Percentiles rank a stretch among this genome's conserved stretches.
Conservation (phyloP, 495 filamentous ascomycete genomes). For the Aspergillus baeticus region DNA sequence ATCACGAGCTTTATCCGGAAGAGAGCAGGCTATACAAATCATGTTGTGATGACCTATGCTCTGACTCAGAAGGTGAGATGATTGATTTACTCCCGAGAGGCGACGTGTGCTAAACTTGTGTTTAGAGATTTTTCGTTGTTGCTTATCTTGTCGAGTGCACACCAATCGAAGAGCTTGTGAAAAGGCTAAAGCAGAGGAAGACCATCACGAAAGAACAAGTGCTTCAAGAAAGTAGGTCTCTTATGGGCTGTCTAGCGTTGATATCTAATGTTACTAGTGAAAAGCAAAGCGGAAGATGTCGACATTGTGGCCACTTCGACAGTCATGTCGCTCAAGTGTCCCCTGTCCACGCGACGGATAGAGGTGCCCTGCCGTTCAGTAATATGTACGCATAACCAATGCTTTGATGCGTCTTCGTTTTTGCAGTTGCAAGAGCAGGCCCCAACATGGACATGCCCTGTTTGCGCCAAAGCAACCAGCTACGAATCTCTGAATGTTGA, state of each 20-base stretch:
- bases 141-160: constrained; percentile 72
- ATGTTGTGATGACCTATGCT: constrained; percentile 84
- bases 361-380: constrained; percentile 75
- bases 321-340: constrained; percentile 88
- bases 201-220: constrained; percentile 80
- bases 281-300: constrained; percentile 75
- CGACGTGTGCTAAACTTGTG: background rate
- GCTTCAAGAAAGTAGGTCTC: constrained; percentile 73
- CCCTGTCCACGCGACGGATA: constrained; percentile 81
- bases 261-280: constrained; percentile 58
- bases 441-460: constrained; percentile 90
- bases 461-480: constrained; percentile 79
- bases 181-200: constrained; percentile 60
- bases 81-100: background rate
- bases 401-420: constrained; percentile 93
- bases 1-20: constrained; percentile 76
- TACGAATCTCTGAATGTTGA: constrained; percentile 85
- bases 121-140: constrained; percentile 73
- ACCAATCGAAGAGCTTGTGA: constrained; percentile 70
- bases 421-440: constrained; percentile 93
- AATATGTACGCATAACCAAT: constrained; percentile 85
- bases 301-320: constrained; percentile 86
- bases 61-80: constrained; percentile 74
- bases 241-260: no score
- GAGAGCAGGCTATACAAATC: constrained; percentile 68